phyloP scores from a whole-genome alignment of 805 yeast genomes.

The Pichia kluyveri region DNA sequence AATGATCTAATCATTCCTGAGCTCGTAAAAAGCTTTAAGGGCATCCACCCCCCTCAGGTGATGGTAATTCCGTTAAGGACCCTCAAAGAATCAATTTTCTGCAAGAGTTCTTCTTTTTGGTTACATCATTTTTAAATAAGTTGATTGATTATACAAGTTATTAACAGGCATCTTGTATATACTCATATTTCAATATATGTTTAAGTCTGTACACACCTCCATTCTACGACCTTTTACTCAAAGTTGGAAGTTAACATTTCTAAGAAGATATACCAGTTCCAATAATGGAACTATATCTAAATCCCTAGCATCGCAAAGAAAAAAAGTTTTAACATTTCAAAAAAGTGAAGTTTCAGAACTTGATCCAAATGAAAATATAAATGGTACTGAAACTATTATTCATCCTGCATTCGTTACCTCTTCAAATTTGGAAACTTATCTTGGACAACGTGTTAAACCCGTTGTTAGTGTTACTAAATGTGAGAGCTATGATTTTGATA shows the following conservation, averaged over 20 bases:
- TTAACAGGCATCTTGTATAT: too few species aligned
- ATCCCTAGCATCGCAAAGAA: conserved; percentile 5
- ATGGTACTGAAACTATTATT: conserved; percentile 5
- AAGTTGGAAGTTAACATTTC: not conserved
- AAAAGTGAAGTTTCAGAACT: not conserved
- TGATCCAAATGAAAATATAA: not conserved
- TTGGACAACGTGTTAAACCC: conserved; percentile 19
- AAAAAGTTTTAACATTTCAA: conserved; percentile 10
- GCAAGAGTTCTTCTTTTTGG: too few species aligned
- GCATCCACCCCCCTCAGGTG: too few species aligned
- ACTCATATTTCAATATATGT: too few species aligned
- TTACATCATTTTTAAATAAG: too few species aligned
- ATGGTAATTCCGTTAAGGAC: too few species aligned
- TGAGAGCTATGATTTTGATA: conserved; percentile 56
- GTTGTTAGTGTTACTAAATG: conserved; percentile 68
- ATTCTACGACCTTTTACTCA: too few species aligned
- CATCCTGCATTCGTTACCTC: conserved; percentile 12
- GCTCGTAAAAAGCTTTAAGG: too few species aligned
- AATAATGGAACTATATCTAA: not conserved
- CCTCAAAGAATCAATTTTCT: too few species aligned
- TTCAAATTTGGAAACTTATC: conserved; percentile 2
- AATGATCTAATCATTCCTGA: too few species aligned
- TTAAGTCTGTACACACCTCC: too few species aligned
- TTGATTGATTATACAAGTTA: too few species aligned
- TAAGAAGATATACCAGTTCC: not conserved